Base-by-base conservation (phyloP, 2,329 filamentous ascomycete species). In the Cladophialophora carrionii region DNA sequence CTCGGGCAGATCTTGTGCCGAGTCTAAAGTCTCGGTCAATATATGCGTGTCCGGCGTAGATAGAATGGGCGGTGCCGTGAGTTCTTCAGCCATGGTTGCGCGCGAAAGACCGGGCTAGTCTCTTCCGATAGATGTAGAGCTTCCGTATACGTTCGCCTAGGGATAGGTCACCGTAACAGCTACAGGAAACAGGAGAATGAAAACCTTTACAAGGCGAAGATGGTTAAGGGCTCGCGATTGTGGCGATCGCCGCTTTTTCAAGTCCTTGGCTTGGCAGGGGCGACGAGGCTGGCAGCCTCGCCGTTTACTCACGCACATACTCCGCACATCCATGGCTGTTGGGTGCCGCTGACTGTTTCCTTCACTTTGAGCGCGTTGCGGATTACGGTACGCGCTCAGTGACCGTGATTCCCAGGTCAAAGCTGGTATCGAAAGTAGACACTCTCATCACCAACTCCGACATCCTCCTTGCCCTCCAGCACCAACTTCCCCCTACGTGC, bases 41-140 rank as follows among this genome's bases (percentile, higher is more conserved):
- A 88, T 82, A 71, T 86, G 84, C 52, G 83, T 82, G 62, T 87
- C 86, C 4, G 87, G 85, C 2, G 87, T 88, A 1, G 86, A 88
- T 51, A 89, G 80, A 1, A 87, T 80, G 1, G 86, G 87, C 9
- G 85, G 83, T 37, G 77, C 72, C 65, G 75, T 73, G 68, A 80
- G 76, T 29, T 60, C 58, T 62, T 64, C 62, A 5, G 65, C 63
- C 68, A 70, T 70, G 26, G 5, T 56, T 10, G 52, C 9, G 3
- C 17, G 9, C n/a, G n/a, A 3, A 12, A 55, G 1, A 5, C 9
- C 52, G 29, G 26, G 14, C 29, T 34, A 9, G 0, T 24, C 12
- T 41, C 9, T 9, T 49, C 4, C 5, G 14, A 43, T 7, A 8
- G 37, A 0, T 4, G 2, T 6, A 8, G 37, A n/a, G n/a, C 37